Evolutionary conservation across 2,329 filamentous ascomycete species (phyloP).

Genomic region (Trichophyton rubrum): DNA sequence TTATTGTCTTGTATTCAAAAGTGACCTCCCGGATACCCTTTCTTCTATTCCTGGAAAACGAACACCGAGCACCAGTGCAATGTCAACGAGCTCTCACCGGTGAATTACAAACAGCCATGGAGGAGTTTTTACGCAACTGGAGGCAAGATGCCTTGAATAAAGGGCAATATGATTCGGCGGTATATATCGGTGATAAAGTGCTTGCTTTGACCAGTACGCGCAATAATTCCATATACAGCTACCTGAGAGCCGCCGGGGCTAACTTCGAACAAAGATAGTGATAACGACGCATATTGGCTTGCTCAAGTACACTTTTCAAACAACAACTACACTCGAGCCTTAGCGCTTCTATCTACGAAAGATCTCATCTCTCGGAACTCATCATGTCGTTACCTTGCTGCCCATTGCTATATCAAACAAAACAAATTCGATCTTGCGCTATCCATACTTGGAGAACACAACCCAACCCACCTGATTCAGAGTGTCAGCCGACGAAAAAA

Average conservation of each 20-base stretch:
- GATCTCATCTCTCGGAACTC: constrained; percentile 70
- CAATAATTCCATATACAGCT: constrained; percentile 7
- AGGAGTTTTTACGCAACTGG: constrained; percentile 87
- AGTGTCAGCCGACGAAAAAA: constrained; percentile 57
- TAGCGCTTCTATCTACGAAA: constrained; percentile 71
- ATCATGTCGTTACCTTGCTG: constrained; percentile 83
- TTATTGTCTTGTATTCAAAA: background rate
- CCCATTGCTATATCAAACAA: constrained; percentile 89
- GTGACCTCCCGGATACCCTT: background rate
- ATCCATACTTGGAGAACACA: constrained; percentile 74
- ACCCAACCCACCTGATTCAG: constrained; percentile 75
- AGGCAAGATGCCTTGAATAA: constrained; percentile 90
- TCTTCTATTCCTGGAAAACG: background rate
- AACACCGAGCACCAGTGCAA: background rate
- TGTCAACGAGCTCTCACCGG: background rate
- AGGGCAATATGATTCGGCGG: constrained; percentile 90
- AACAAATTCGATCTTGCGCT: constrained; percentile 81
- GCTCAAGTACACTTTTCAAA: constrained; percentile 96
- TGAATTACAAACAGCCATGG: constrained; percentile 47
- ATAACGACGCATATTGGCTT: constrained; percentile 91
- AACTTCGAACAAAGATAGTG: constrained; percentile 53
- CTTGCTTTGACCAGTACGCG: constrained; percentile 71
- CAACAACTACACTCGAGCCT: constrained; percentile 85
- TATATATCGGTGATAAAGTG: constrained; percentile 95
- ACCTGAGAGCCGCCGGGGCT: background rate